These are phyloP conservation scores for Terfezia boudieri DNA, from an alignment of 495 filamentous ascomycete species.

Conservation along the genomic window DNA sequence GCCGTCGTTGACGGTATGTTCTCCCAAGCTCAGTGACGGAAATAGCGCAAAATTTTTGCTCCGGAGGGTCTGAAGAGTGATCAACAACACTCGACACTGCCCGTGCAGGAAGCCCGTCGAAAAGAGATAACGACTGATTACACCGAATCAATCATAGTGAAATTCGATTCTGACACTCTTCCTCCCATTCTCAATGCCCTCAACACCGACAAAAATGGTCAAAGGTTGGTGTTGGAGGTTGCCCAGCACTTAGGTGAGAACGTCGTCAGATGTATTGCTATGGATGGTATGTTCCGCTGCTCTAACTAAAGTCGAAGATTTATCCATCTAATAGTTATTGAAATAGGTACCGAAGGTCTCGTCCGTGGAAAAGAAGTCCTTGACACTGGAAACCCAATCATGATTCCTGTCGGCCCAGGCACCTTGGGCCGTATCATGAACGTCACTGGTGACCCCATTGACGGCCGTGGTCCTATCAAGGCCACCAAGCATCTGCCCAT, in stretches of 20 bases:
- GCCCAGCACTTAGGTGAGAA: conserved; percentile 98
- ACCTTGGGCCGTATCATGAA: conserved; percentile 99
- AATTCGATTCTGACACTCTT: conserved; percentile 88
- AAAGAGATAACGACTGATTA: not conserved
- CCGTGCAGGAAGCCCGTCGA: too few relatives aligned
- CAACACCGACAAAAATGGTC: conserved; percentile 67
- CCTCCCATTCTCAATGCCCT: conserved; percentile 96
- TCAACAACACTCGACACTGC: too few relatives aligned
- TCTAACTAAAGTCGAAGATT: not conserved
- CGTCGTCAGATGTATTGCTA: conserved; percentile 98
- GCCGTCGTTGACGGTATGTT: conserved; percentile 46
- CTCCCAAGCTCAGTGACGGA: conserved; percentile 16
- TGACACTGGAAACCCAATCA: conserved; percentile 90
- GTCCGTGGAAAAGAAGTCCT: conserved; percentile 62
- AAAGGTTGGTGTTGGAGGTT: conserved; percentile 94
- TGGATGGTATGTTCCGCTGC: conserved; percentile 61
- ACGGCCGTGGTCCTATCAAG: conserved; percentile 97
- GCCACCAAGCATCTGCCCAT: conserved; percentile 65
- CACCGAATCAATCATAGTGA: conserved; percentile 28
- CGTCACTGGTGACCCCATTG: conserved; percentile 99
- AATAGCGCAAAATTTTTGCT: conserved; percentile 61
- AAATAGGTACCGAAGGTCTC: conserved; percentile 94
- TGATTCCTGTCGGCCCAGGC: conserved; percentile 81
- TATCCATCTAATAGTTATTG: not conserved
- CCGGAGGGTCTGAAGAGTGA: conserved; percentile 20